Evolutionary conservation across 1,139 yeast genomes (phyloP), one percentile per base, ranked within the genome.

Genomic region (Saccharomyces uvarum): DNA sequence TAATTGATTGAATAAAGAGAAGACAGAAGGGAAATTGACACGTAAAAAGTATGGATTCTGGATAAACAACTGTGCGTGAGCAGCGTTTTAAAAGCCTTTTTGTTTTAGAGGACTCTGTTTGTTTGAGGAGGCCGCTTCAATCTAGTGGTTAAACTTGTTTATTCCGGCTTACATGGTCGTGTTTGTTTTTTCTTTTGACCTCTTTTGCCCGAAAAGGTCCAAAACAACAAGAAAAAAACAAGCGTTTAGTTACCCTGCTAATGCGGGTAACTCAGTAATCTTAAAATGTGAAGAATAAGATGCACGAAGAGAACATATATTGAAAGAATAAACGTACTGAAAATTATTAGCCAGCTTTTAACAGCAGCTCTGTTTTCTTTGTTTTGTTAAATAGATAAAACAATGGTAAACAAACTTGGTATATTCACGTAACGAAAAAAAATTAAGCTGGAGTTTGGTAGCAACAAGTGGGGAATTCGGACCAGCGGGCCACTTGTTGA

Each of bases 111-210:
- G 44, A 7, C 44, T 38, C 8, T 16, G 44, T 11, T 38, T 38
- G 24, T 19, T 38, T 16, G 11, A 19, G 5, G 44, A 38, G 2
- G n/a, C 52, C 7, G 51, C 16, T 14, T 51, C 53, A 24, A 50
- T 47, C 27, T 51, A 53, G 38, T 47, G 48, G 48, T 28, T 42
- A 53, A 27, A 49, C 47, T 52, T 55, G 51, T 53, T 55, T 14
- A 42, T 56, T 29, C 53, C 49, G 29, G 44, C 53, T 13, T 53
- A 28, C 11, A 47, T 59, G 6, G 51, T 46, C 19, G 57, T 47
- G 7, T 54, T 48, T 4, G 59, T 53, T 38, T 38, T 38, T 38
- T 38, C 44, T 38, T 38, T 38, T 16, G 44, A 19, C 44, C 44
- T 38, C 44, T 38, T 26, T 19, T 38, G 44, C 19, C 44, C 44